These are phyloP conservation scores for Aspergillus ochraceoroseus DNA, from an alignment of 2,329 filamentous ascomycete species.

Conservation along the genomic window DNA sequence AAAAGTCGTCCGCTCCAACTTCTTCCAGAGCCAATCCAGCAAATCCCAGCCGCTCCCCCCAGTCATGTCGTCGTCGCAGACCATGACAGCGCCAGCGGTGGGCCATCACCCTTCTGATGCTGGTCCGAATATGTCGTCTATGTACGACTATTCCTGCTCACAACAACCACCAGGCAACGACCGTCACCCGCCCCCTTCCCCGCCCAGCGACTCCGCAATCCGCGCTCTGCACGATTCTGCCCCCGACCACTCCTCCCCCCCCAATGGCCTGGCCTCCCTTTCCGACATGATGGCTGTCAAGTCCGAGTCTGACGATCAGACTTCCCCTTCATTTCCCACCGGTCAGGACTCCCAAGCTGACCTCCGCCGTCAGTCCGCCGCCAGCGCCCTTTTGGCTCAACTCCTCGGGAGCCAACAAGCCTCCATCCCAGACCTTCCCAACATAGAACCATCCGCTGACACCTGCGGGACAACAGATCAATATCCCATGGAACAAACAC, in stretches of 20 bases:
- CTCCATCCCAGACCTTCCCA: slow-evolving; percentile 7
- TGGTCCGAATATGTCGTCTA: slow-evolving; percentile 39
- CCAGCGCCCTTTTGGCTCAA: slow-evolving; percentile 41
- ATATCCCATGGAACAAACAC: slow-evolving; percentile 8
- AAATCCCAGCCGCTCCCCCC: slow-evolving; percentile 23
- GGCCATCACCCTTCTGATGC: slow-evolving; percentile 44
- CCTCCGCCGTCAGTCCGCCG: slow-evolving; percentile 39
- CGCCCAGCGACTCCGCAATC: slow-evolving; percentile 39
- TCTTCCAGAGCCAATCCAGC: slow-evolving; percentile 15
- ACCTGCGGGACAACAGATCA: slow-evolving; percentile 5
- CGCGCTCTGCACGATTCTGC: slow-evolving; percentile 39
- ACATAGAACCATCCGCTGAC: slow-evolving; percentile 12
- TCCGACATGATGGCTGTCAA: slow-evolving; percentile 31
- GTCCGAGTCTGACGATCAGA: slow-evolving; percentile 28
- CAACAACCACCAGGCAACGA: slow-evolving; percentile 18
- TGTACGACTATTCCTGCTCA: slow-evolving; percentile 38
- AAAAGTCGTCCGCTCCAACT: slow-evolving; percentile 16
- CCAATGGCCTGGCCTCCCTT: slow-evolving; percentile 28
- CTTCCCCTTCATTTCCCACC: slow-evolving; percentile 17
- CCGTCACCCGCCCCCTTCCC: slow-evolving; percentile 23
- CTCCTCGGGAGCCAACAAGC: slow-evolving; percentile 35
- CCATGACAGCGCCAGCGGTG: slow-evolving; percentile 47
- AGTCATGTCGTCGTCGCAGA: slow-evolving; percentile 46
- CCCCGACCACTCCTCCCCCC: slow-evolving; percentile 20
- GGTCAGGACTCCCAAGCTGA: slow-evolving; percentile 29